A percentile compares a stretch with the other conserved stretches of the same genome.
phyloP scores from a whole-genome alignment of 208 protist species.

The Trypanosoma platydactyli region DNA sequence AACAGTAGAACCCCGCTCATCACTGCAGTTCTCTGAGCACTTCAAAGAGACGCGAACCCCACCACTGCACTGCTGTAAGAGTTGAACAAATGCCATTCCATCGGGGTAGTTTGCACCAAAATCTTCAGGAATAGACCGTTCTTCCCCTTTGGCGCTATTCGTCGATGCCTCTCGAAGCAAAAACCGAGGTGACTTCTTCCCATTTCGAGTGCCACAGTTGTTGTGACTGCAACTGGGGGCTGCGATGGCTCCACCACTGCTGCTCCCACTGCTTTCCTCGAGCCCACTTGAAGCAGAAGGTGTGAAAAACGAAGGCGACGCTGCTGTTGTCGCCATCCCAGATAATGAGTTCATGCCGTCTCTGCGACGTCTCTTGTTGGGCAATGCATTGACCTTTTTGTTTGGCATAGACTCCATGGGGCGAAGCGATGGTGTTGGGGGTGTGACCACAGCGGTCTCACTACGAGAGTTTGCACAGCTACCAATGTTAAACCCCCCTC shows the following conservation, averaged over 20 bases:
- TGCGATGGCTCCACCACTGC: not conserved
- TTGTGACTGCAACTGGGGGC: not conserved
- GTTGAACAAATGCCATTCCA: conserved; percentile 13
- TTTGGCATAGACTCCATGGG: not conserved
- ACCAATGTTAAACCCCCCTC: not conserved
- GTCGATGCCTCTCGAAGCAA: conserved; percentile 6
- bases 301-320: not conserved
- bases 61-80: conserved; percentile 20
- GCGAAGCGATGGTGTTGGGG: not conserved
- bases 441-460: not conserved
- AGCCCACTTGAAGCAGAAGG: not conserved
- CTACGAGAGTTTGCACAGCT: not conserved
- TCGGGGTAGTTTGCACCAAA: conserved; percentile 3
- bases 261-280: not conserved
- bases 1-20: not conserved
- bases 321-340: not conserved
- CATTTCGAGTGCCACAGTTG: not conserved
- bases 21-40: not conserved
- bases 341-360: conserved; percentile 10
- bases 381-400: not conserved
- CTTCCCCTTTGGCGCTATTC: conserved; percentile 3
- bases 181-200: not conserved
- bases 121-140: conserved; percentile 8
- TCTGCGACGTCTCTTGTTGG: conserved; percentile 15
- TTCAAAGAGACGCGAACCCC: conserved; percentile 19